Conservation (phyloP, 31 red algal species). For the Bonnemaisonia californica region DNA sequence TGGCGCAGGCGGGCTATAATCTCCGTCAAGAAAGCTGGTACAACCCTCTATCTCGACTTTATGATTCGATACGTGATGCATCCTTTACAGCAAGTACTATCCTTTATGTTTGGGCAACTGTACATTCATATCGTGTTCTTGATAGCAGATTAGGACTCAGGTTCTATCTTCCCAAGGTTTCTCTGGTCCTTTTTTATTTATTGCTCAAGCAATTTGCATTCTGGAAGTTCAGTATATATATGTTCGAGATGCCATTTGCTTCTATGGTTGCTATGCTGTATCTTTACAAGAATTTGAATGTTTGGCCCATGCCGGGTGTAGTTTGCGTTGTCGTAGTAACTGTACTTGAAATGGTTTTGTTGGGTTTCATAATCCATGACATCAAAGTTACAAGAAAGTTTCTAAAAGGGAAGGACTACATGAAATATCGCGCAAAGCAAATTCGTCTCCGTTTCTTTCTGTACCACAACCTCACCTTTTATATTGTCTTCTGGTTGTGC, state of each 20-base stretch:
- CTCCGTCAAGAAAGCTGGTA: slow-evolving; percentile 54
- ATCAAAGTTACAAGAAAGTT: slow-evolving; percentile 58
- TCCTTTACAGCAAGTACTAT: slow-evolving; percentile 72
- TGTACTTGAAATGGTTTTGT: slow-evolving; percentile 40
- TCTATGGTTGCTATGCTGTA: slow-evolving; percentile 66
- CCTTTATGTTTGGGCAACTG: slow-evolving; percentile 78
- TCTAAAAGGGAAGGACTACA: slow-evolving; percentile 68
- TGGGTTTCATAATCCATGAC: slow-evolving; percentile 56
- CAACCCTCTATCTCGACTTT: slow-evolving; percentile 61
- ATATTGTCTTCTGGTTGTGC: slow-evolving; percentile 69
- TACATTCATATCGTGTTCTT: slow-evolving; percentile 73
- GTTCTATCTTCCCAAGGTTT: slow-evolving; percentile 78
- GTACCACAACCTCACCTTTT: slow-evolving; percentile 82
- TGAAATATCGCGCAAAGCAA: slow-evolving; percentile 78
- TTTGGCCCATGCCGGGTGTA: slow-evolving; percentile 56
- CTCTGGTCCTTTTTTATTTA: slow-evolving; percentile 53
- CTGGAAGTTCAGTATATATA: slow-evolving; percentile 55
- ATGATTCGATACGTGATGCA: slow-evolving; percentile 57
- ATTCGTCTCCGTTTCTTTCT: slow-evolving; percentile 85
- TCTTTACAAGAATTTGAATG: slow-evolving; percentile 48
- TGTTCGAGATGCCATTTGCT: slow-evolving; percentile 75
- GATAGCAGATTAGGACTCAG: slow-evolving; percentile 38
- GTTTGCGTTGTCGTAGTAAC: slow-evolving; percentile 54
- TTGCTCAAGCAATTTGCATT: slow-evolving; percentile 60
- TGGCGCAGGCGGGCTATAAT: slow-evolving; percentile 45